These are phyloP conservation scores for Byssochlamys sp. DNA, from an alignment of 2,329 filamentous ascomycete genomes.

Conservation along the genomic window DNA sequence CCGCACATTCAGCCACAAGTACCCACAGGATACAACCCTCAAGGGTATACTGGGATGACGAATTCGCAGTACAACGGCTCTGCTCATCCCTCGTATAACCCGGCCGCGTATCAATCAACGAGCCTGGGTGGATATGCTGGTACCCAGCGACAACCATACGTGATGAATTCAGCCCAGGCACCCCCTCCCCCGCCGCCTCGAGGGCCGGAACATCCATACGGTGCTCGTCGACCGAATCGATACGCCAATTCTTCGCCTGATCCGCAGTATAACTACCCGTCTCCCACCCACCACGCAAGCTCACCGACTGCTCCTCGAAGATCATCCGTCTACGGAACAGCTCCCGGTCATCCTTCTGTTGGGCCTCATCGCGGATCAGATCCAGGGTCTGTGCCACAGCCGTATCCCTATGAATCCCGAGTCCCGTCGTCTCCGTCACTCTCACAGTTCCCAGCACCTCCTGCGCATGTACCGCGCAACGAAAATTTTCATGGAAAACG, in stretches of 20 bases:
- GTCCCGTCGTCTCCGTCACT: conserved; percentile 13
- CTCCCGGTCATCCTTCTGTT: conserved; percentile 15
- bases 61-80: conserved; percentile 16
- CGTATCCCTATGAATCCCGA: conserved; percentile 15
- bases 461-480: conserved; percentile 18
- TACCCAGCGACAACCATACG: conserved; percentile 17
- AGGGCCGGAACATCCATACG: conserved; percentile 28
- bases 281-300: conserved; percentile 14
- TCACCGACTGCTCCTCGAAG: conserved; percentile 17
- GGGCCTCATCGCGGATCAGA: conserved; percentile 11
- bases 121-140: conserved; percentile 20
- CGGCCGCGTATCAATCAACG: conserved; percentile 39
- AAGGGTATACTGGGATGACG: conserved; percentile 41
- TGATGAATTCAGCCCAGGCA: conserved; percentile 6
- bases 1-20: conserved; percentile 37
- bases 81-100: conserved; percentile 40
- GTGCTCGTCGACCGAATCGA: conserved; percentile 23
- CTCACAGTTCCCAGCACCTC: conserved; percentile 26
- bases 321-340: conserved; percentile 20
- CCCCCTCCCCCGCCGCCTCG: conserved; percentile 33
- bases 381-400: conserved; percentile 11
- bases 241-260: conserved; percentile 16
- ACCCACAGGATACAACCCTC: conserved; percentile 59
- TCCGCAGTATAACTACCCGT: conserved; percentile 17
- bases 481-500: conserved; percentile 19